Evolutionary conservation across 257 asterid species (phyloP), one percentile per base, ranked within the genome.

Genomic region (Scutellaria galericulata): DNA sequence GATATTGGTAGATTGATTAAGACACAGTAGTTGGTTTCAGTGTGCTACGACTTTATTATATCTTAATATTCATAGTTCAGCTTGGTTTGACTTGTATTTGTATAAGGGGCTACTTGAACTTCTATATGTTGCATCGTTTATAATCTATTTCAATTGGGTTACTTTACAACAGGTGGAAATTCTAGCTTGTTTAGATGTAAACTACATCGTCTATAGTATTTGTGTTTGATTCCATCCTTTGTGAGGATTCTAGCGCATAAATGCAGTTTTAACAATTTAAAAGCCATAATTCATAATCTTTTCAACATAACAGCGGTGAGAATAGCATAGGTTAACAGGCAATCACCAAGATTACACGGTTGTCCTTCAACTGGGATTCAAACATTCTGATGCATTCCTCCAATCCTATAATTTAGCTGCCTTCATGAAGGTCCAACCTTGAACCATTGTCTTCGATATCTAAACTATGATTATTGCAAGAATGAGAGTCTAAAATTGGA

Each of bases 401-500:
- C 47, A 50, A 50, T 57, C 37, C 27, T 64, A 46, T 35, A 14
- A 18, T 4, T 31, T 31, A 31, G 5, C 46, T 44, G 41, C 37
- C 61, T 44, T 42, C 48, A 9, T 20, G 24, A 50, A 56, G 68
- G 65, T 64, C 57, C 35, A 18, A 15, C 63, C 59, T 47, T 11
- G 4, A 66, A 61, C 37, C 68, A 13, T 24, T 20, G 46, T 58
- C 60, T n/a, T 18, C 22, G 13, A 65, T 35, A 57, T 56, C 7
- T 50, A 44, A 44, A 35, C 68, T 58, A 14, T 20, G 61, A 18
- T 53, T 67, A 2, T 59, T 48, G 13, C 57, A 65, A 18, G 78
- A 73, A 69, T 51, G 72, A 14, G 80, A 76, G 81, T 82, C 87
- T 72, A 90, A 66, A 65, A 86, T 77, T 13, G 84, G 89, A 71